phyloP scores from a whole-genome alignment of 2,329 filamentous ascomycete genomes.

The Zasmidium angulare region DNA sequence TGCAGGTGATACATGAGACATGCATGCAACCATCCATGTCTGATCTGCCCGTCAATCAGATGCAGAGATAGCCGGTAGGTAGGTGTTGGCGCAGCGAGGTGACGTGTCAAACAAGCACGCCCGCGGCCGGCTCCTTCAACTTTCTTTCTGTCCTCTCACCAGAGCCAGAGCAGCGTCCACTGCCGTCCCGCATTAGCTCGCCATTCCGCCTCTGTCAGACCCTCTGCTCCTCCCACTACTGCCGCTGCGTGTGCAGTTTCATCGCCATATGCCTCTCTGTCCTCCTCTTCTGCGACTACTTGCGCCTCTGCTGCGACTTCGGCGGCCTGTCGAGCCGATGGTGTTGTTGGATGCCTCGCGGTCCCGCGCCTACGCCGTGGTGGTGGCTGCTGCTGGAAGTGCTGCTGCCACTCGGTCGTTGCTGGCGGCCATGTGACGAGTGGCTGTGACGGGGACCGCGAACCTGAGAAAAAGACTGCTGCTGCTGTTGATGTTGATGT shows the following conservation, averaged over 20 bases:
- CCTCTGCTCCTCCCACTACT: background rate
- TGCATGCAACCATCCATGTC: background rate
- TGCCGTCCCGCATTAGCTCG: slow-evolving; percentile 19
- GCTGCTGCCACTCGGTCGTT: slow-evolving; percentile 3
- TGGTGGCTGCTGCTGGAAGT: slow-evolving; percentile 3
- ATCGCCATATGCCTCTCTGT: background rate
- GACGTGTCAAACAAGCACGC: background rate
- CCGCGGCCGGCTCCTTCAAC: background rate
- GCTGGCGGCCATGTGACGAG: slow-evolving; percentile 3
- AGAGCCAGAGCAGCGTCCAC: slow-evolving; percentile 21
- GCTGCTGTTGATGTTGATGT: slow-evolving; percentile 4
- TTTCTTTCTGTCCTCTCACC: no score
- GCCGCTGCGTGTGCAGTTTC: no score
- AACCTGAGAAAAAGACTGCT: slow-evolving; percentile 28
- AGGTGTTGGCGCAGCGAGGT: background rate
- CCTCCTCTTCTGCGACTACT: slow-evolving; percentile 10
- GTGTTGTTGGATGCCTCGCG: slow-evolving; percentile 19
- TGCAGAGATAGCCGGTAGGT: no score
- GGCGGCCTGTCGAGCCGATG: slow-evolving; percentile 15
- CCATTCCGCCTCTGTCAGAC: slow-evolving; percentile 7
- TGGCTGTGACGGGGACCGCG: slow-evolving; percentile 24
- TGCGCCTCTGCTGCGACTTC: slow-evolving; percentile 22
- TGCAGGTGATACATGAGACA: background rate
- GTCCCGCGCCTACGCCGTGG: slow-evolving; percentile 17
- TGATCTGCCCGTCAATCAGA: background rate